Percentiles rank a stretch among this genome's conserved stretches.
Conservation (phyloP, 2,329 filamentous ascomycete species). For the Aspergillus puulaauensis region DNA sequence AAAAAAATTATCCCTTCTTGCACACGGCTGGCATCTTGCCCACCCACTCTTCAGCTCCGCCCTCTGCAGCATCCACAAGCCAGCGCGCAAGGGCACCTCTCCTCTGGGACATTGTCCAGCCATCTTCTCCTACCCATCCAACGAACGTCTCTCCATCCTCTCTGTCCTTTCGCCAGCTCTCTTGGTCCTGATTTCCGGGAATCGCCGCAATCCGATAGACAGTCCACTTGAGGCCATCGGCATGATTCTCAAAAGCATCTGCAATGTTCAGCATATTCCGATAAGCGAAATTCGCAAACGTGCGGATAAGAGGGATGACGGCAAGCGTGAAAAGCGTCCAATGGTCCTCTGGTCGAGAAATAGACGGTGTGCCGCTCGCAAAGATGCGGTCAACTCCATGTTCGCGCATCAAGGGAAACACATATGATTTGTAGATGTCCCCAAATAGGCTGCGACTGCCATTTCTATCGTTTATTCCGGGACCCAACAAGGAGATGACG, state of each 20-base stretch:
- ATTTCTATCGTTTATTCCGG: not conserved
- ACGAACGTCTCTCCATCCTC: conserved; percentile 2
- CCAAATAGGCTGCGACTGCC: not conserved
- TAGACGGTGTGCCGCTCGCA: not conserved
- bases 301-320: not conserved
- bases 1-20: not conserved
- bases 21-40: conserved; percentile 3
- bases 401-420: conserved; percentile 5
- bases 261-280: not conserved
- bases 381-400: not conserved
- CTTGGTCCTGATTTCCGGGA: not conserved
- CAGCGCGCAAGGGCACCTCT: not conserved
- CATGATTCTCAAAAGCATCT: not conserved
- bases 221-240: conserved; percentile 2
- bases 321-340: not conserved
- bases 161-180: conserved; percentile 1
- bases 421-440: not conserved
- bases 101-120: not conserved
- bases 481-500: conserved; percentile 1
- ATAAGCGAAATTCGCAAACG: conserved; percentile 1
- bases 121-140: not conserved
- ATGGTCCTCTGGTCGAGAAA: not conserved
- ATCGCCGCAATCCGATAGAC: conserved; percentile 1
- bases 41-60: conserved; percentile 1
- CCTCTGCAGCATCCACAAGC: conserved; percentile 5